Evolutionary conservation across 1,284 basidiomycete genomes (phyloP).

Genomic region (Coniferiporia weirii): DNA sequence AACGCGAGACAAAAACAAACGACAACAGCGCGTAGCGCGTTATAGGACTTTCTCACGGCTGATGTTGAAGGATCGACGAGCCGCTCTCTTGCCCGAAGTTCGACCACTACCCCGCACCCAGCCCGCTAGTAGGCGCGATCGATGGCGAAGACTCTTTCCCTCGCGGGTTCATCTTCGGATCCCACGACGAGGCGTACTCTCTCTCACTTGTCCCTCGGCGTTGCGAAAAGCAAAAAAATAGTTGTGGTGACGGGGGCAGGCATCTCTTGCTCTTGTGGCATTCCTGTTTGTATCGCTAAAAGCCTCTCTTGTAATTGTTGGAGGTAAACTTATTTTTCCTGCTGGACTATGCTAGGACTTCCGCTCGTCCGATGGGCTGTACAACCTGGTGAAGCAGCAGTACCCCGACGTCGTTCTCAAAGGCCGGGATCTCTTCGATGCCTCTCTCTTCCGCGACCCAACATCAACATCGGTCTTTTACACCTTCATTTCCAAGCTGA

Average conservation of each 20-base stretch:
- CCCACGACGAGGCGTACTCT: constrained; percentile 53
- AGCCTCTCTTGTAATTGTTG: not conserved
- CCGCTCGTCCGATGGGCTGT: constrained; percentile 83
- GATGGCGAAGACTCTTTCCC: constrained; percentile 56
- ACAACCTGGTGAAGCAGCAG: constrained; percentile 79
- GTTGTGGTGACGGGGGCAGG: constrained; percentile 88
- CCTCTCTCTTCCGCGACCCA: constrained; percentile 78
- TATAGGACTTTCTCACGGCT: not conserved
- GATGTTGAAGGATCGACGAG: constrained; percentile 8
- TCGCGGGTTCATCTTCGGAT: constrained; percentile 42
- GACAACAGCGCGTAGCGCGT: constrained; percentile 22
- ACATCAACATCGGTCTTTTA: constrained; percentile 89
- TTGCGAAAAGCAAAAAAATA: constrained; percentile 80
- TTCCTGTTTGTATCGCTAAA: constrained; percentile 61
- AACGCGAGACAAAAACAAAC: constrained; percentile 29
- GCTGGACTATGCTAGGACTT: constrained; percentile 62
- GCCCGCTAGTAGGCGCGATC: not conserved
- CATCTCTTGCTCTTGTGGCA: constrained; percentile 89
- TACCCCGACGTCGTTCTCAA: constrained; percentile 81
- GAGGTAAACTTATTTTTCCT: not conserved
- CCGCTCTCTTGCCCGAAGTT: constrained; percentile 11
- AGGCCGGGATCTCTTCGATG: constrained; percentile 88
- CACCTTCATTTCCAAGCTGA: constrained; percentile 89
- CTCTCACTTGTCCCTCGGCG: constrained; percentile 62
- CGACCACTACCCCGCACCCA: constrained; percentile 8